Percentiles rank a stretch among this genome's conserved stretches.
Conservation (phyloP, 2,329 filamentous ascomycete species). For the Domatiomyces catenatus region DNA sequence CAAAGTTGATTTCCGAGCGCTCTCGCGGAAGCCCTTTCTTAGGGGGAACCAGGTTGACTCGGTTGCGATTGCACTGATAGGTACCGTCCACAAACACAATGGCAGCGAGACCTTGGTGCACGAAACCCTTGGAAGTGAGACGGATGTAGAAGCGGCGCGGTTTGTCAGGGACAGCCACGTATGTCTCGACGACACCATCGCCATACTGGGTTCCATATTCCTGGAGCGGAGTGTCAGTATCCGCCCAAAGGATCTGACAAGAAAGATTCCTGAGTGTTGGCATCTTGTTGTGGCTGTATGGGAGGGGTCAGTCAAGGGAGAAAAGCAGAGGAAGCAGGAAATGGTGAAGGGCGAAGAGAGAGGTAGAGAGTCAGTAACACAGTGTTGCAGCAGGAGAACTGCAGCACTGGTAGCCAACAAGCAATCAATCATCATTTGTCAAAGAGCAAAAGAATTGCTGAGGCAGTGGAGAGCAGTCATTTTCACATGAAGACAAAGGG, state of each 20-base stretch:
- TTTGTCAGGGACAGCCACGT: constrained; percentile 32
- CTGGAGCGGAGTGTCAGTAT: constrained; percentile 28
- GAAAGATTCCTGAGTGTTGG: constrained; percentile 38
- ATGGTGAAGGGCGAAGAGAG: neutral
- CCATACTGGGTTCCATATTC: constrained; percentile 37
- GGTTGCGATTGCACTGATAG: constrained; percentile 43
- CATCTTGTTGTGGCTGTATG: constrained; percentile 24
- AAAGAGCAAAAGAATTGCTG: neutral
- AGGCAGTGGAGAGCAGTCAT: neutral
- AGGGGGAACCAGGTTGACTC: constrained; percentile 27
- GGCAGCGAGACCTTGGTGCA: constrained; percentile 38
- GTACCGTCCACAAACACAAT: constrained; percentile 43
- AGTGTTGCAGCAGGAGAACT: neutral
- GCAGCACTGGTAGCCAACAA: neutral
- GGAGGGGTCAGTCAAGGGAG: neutral
- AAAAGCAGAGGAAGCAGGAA: neutral
- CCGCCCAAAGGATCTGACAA: constrained; percentile 36
- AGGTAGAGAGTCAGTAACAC: neutral
- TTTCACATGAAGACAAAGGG: neutral
- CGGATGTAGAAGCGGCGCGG: constrained; percentile 34
- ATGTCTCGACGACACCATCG: constrained; percentile 38
- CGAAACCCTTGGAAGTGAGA: constrained; percentile 35
- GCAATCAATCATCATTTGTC: neutral
- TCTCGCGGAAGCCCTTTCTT: constrained; percentile 16
- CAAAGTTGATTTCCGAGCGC: constrained; percentile 32